Evolutionary conservation across 1,284 basidiomycete genomes (phyloP).

Genomic region (Heimioporus punctisporus): DNA sequence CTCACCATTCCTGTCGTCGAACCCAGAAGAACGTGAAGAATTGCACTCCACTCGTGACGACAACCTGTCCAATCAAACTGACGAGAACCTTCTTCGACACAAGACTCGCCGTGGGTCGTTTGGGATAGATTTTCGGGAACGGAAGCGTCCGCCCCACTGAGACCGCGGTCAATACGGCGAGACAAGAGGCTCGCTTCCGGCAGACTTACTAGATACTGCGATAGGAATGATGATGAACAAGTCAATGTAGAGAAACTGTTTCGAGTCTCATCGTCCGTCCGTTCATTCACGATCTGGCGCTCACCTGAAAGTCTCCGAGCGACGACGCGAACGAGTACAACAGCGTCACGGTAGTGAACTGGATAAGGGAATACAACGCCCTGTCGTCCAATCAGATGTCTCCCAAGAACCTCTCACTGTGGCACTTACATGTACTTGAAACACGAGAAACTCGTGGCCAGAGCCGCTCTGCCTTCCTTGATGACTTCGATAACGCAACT

Average conservation of each 20-base stretch:
- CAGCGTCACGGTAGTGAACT: constrained; percentile 89
- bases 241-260: constrained; percentile 96
- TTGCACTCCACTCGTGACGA: constrained; percentile 87
- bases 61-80: constrained; percentile 93
- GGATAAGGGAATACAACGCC: constrained; percentile 91
- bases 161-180: constrained; percentile 13
- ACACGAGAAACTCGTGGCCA: constrained; percentile 98
- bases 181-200: not conserved
- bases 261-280: constrained; percentile 7
- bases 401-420: not conserved
- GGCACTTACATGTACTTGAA: constrained; percentile 96
- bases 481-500: constrained; percentile 97
- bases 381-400: constrained; percentile 39
- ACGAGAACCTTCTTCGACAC: constrained; percentile 96
- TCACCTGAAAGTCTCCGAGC: constrained; percentile 93
- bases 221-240: constrained; percentile 98
- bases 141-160: constrained; percentile 95
- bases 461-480: constrained; percentile 92
- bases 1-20: constrained; percentile 79
- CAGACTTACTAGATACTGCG: constrained; percentile 85
- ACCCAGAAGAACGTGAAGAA: constrained; percentile 93
- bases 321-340: constrained; percentile 98
- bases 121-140: constrained; percentile 85
- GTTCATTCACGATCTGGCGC: constrained; percentile 21
- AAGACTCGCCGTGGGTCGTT: constrained; percentile 94